Evolutionary conservation across 305 asterid genomes (phyloP), one percentile per base, ranked within the genome.

Genomic region (Stenogyne calaminthoides): DNA sequence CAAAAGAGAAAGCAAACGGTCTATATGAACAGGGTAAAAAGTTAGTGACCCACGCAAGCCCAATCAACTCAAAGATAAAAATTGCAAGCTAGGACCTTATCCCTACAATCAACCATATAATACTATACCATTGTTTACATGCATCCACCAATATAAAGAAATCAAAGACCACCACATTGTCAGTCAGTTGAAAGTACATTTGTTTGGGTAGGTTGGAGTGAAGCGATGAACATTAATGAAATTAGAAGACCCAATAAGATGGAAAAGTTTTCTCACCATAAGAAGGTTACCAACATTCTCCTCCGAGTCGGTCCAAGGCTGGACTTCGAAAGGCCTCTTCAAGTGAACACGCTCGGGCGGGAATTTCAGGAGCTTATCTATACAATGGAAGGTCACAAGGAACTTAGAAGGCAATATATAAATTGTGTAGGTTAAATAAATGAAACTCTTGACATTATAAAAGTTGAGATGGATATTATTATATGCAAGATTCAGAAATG

Each of bases 231-330:
- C n/a, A 40, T 61, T 39, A 46, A 44, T 20, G 75, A 40, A 64
- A 62, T 29, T 18, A 6, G 60, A 75, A 69, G 77, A 77, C 22
- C 52, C 76, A 64, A 22, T 32, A 42, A 69, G 56, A 61, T 47
- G 55, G 29, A 66, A 44, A 73, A 70, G 64, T 62, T 34, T 64
- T 81, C 90, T 87, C 76, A 94, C 99, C 99, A 94, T 94, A 63
- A 91, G 80, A 69, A 94, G 91, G 82, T 85, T 83, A 75, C 99
- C 97, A 47, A 86, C 83, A 56, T 80, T 82, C 71, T 86, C 90
- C 74, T 88, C 98, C 1, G 99, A 91, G 69, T 89, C 89, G 16
- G 66, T 83, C 98, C 97, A 94, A 3, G 99, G 99, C 80, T 85
- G 91, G 62, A 84, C 63, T 16, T 63, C 74, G 74, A 91, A 88